A percentile compares a stretch with the other conserved stretches of the same genome.
Evolutionary conservation across 108 stramenopile species (phyloP).

Genomic region (Mayamaea pseudoterrestris): DNA sequence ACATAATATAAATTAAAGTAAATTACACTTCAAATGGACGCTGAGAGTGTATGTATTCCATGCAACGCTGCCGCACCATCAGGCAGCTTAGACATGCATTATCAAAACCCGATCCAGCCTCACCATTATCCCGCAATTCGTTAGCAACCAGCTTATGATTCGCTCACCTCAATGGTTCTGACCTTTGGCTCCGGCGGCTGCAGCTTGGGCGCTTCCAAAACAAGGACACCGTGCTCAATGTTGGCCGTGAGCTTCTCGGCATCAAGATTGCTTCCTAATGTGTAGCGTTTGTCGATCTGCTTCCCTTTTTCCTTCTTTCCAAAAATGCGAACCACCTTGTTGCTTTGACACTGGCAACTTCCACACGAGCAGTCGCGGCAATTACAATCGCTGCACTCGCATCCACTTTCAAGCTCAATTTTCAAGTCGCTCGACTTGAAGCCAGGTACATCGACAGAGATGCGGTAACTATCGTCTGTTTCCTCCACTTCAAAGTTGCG

Average conservation of each 20-base stretch:
- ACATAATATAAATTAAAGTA: no score
- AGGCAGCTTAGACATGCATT: no score
- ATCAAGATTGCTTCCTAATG: conserved; percentile 5
- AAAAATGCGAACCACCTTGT: conserved; percentile 15
- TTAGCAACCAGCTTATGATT: no score
- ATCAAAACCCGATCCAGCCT: no score
- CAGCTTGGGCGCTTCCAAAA: conserved; percentile 13
- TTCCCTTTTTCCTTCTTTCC: no score
- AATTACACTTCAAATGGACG: no score
- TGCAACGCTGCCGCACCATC: no score
- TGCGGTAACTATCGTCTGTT: conserved; percentile 37
- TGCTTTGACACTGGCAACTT: no score
- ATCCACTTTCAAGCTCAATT: conserved; percentile 33
- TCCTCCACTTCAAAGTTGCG: conserved; percentile 52
- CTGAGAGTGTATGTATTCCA: no score
- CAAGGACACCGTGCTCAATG: conserved; percentile 22
- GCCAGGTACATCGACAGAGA: conserved; percentile 51
- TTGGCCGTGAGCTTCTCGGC: conserved; percentile 18
- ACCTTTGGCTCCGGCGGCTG: conserved; percentile 1
- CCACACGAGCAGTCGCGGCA: no score
- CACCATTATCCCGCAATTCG: no score
- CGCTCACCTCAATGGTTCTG: not conserved
- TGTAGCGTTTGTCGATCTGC: conserved; percentile 2
- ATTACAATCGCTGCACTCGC: no score
- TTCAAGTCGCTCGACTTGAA: conserved; percentile 43